Conservation (phyloP, 148 eudicot genomes). For the Diospyros kaki region DNA sequence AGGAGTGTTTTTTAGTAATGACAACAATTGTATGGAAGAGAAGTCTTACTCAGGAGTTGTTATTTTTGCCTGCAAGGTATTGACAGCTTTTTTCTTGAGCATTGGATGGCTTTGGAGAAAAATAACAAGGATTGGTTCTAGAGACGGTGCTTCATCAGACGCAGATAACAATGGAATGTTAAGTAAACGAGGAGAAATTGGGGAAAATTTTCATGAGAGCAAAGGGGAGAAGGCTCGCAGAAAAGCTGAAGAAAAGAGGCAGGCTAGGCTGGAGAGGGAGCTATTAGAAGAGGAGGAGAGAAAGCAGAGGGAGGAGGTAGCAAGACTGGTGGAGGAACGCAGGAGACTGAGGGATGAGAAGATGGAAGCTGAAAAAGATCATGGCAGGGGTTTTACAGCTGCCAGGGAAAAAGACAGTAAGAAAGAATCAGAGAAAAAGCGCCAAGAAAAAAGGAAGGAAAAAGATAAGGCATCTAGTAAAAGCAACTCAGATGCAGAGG, state of each 20-base stretch:
- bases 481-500: constrained; percentile 95
- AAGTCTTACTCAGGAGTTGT: constrained; percentile 55
- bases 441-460: constrained; percentile 74
- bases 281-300: constrained; percentile 90
- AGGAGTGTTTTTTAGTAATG: constrained; percentile 41
- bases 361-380: constrained; percentile 74
- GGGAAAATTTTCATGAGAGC: constrained; percentile 57
- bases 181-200: constrained; percentile 72
- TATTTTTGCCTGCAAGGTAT: constrained; percentile 46
- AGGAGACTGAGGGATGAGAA: constrained; percentile 86
- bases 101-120: constrained; percentile 77
- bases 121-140: constrained; percentile 61
- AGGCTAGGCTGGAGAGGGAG: constrained; percentile 93
- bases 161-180: constrained; percentile 46
- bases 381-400: constrained; percentile 46
- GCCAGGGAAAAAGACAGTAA: constrained; percentile 58
- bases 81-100: constrained; percentile 44
- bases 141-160: constrained; percentile 53
- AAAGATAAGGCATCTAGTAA: constrained; percentile 83
- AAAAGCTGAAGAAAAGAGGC: constrained; percentile 98
- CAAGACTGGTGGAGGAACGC: constrained; percentile 88
- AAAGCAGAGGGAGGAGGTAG: constrained; percentile 97
- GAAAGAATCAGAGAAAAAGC: constrained; percentile 77
- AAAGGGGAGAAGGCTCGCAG: constrained; percentile 94
- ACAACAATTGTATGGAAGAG: constrained; percentile 64